Conservation (phyloP, 148 eudicot species). For the Fagopyrum esculentum region DNA sequence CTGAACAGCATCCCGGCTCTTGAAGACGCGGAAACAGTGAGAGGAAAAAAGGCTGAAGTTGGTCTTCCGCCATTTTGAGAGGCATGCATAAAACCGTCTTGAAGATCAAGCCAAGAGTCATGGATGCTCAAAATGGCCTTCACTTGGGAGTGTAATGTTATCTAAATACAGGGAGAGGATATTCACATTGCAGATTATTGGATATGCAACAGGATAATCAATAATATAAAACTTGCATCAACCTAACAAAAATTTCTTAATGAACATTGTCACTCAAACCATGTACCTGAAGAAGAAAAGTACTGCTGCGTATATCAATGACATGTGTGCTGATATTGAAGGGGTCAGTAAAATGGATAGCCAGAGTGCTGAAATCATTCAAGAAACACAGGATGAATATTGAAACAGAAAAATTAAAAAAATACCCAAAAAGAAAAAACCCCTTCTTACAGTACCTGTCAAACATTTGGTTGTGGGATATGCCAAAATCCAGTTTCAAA, state of each 20-base stretch:
- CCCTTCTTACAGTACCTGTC: slow-evolving; percentile 43
- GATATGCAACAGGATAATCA: neutral
- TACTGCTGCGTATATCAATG: slow-evolving; percentile 83
- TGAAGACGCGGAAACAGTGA: slow-evolving; percentile 63
- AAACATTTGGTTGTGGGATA: slow-evolving; percentile 81
- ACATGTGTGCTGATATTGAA: slow-evolving; percentile 74
- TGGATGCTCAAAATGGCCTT: slow-evolving; percentile 70
- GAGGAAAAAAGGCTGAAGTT: slow-evolving; percentile 71
- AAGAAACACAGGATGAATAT: slow-evolving; percentile 17
- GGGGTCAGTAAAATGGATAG: slow-evolving; percentile 94
- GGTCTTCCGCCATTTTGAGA: slow-evolving; percentile 65
- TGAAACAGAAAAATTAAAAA: neutral
- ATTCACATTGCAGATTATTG: neutral
- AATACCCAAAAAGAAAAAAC: slow-evolving; percentile 4
- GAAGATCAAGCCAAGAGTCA: slow-evolving; percentile 97
- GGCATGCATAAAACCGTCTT: slow-evolving; percentile 85
- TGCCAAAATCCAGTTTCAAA: slow-evolving; percentile 88
- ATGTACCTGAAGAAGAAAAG: slow-evolving; percentile 83
- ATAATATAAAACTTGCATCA: neutral
- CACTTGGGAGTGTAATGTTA: slow-evolving; percentile 85
- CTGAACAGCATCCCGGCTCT: slow-evolving; percentile 79
- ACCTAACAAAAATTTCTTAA: neutral
- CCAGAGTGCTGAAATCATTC: slow-evolving; percentile 55
- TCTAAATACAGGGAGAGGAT: slow-evolving; percentile 31
- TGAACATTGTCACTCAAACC: neutral